Percentiles rank a stretch among this genome's conserved stretches.
phyloP scores from a whole-genome alignment of 2,329 filamentous ascomycete genomes.

The Colletotrichum ledebouriae region DNA sequence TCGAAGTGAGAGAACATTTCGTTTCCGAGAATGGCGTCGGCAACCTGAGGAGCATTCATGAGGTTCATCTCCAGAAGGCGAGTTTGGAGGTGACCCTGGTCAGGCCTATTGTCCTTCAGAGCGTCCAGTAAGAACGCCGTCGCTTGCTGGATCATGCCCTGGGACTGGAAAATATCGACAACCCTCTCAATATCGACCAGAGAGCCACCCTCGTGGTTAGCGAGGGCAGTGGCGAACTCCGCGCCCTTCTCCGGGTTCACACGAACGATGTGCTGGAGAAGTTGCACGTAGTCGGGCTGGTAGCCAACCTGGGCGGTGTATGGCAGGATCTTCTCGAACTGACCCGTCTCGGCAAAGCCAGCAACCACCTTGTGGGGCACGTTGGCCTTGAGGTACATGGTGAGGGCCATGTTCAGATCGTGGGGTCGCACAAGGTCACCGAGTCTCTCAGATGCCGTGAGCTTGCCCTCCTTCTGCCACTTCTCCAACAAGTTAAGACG shows the following conservation, averaged over 20 bases:
- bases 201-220: constrained; percentile 88
- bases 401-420: constrained; percentile 88
- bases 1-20: constrained; percentile 99
- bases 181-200: constrained; percentile 94
- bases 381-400: constrained; percentile 92
- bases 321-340: constrained; percentile 96
- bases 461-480: constrained; percentile 96
- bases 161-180: constrained; percentile 97
- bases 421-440: constrained; percentile 94
- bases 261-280: constrained; percentile 92
- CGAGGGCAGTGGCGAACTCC: constrained; percentile 93
- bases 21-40: constrained; percentile 96
- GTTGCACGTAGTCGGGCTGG: constrained; percentile 92
- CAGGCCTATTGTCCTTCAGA: constrained; percentile 92
- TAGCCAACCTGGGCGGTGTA: constrained; percentile 90
- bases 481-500: constrained; percentile 97
- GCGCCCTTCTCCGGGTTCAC: constrained; percentile 93
- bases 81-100: constrained; percentile 94
- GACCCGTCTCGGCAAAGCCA: constrained; percentile 92
- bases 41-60: constrained; percentile 95
- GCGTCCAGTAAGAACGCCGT: constrained; percentile 98
- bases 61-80: constrained; percentile 98
- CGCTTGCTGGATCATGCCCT: constrained; percentile 97
- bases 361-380: constrained; percentile 95
- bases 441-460: constrained; percentile 95